Evolutionary conservation across 179 eudicot genomes (phyloP).

Genomic region (Drosera spatulata): DNA sequence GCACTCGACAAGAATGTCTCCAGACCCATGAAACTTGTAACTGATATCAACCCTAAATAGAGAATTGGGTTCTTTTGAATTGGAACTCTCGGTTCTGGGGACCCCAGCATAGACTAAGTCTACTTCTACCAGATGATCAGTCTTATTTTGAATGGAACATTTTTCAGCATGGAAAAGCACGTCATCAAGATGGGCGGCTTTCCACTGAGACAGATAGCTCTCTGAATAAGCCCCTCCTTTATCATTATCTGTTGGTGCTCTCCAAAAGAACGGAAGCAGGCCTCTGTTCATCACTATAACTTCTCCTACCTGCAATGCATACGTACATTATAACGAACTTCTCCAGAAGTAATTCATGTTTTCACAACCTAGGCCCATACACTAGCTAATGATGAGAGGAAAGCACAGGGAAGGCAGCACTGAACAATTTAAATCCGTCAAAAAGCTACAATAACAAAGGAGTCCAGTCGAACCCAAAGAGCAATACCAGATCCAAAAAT

Average conservation of each 20-base stretch:
- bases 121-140: slow-evolving; percentile 44
- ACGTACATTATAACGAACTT: neutral
- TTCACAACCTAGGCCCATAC: too few species aligned
- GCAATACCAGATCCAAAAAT: too few species aligned
- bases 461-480: too few species aligned
- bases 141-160: slow-evolving; percentile 31
- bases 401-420: too few species aligned
- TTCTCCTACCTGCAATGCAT: slow-evolving; percentile 49
- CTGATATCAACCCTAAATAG: slow-evolving; percentile 36
- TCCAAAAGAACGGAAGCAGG: slow-evolving; percentile 85
- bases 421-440: too few species aligned
- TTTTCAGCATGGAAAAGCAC: slow-evolving; percentile 33
- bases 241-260: slow-evolving; percentile 98
- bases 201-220: slow-evolving; percentile 80
- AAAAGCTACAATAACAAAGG: too few species aligned
- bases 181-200: slow-evolving; percentile 56
- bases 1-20: slow-evolving; percentile 67
- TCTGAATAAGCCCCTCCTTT: slow-evolving; percentile 55
- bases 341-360: too few species aligned
- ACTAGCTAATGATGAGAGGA: too few species aligned
- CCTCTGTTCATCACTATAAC: slow-evolving; percentile 54
- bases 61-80: slow-evolving; percentile 17
- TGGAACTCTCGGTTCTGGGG: slow-evolving; percentile 24
- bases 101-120: slow-evolving; percentile 30
- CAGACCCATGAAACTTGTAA: slow-evolving; percentile 64